Conservation (phyloP, 768 basidiomycete genomes). For the Naganishia friedmannii region DNA sequence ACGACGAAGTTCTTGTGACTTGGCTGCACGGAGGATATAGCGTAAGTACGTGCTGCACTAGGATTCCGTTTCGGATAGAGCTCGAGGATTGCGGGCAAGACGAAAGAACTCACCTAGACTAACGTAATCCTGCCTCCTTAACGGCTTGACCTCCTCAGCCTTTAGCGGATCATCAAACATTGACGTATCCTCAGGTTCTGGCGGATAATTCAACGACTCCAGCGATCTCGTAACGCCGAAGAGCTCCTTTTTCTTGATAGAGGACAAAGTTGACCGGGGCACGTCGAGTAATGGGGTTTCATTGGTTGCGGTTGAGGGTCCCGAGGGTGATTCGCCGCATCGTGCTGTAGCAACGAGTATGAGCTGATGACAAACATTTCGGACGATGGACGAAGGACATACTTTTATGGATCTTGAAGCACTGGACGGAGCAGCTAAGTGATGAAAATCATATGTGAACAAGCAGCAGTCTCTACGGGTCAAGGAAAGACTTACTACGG, state of each 20-base stretch:
- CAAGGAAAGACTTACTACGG: constrained; percentile 1
- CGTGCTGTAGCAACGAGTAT: neutral
- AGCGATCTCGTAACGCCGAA: constrained; percentile 5
- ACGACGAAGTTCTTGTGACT: constrained; percentile 10
- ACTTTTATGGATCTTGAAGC: constrained; percentile 19
- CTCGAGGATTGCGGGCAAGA: no score
- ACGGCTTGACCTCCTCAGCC: constrained; percentile 14
- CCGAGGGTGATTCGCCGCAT: constrained; percentile 15
- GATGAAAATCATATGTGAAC: neutral
- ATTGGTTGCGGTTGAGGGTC: neutral
- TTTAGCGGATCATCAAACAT: constrained; percentile 20
- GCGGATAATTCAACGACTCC: constrained; percentile 3
- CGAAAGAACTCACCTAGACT: constrained; percentile 8
- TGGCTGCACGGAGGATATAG: neutral
- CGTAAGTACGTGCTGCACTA: neutral
- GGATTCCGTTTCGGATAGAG: neutral
- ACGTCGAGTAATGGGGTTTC: constrained; percentile 15
- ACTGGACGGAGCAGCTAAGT: constrained; percentile 17
- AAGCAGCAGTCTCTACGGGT: no score
- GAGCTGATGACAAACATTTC: neutral
- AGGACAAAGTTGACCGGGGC: neutral
- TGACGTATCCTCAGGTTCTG: neutral
- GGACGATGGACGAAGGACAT: neutral
- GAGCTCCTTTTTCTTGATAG: constrained; percentile 12
- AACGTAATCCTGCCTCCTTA: constrained; percentile 13